phyloP scores from a whole-genome alignment of 805 yeast species.

The Brettanomyces anomalus region DNA sequence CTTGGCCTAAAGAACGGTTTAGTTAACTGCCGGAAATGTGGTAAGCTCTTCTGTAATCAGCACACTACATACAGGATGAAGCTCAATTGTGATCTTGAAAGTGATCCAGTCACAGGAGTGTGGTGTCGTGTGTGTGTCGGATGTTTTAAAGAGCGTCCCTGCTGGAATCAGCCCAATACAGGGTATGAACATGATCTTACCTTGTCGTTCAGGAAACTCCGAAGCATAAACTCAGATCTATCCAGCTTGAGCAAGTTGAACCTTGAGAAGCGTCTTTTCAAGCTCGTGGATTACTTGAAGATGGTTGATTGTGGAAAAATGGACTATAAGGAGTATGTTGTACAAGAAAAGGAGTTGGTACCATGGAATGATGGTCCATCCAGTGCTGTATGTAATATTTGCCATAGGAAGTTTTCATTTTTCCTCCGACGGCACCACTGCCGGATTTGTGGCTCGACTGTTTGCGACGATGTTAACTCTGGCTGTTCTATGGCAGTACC shows the following conservation, averaged over 20 bases:
- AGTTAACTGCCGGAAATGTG: conserved; percentile 72
- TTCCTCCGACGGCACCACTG: conserved; percentile 78
- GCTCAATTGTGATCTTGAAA: conserved; percentile 38
- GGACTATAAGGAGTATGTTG: conserved; percentile 13
- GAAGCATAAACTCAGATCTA: conserved; percentile 32
- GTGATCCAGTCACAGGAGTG: conserved; percentile 41
- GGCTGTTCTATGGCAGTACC: conserved; percentile 75
- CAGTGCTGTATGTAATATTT: conserved; percentile 47
- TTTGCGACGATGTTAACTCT: conserved; percentile 57
- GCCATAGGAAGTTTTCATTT: conserved; percentile 47
- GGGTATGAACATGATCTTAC: conserved; percentile 8
- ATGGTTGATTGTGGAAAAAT: conserved; percentile 7
- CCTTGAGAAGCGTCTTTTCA: conserved; percentile 35
- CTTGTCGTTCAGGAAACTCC: conserved; percentile 27
- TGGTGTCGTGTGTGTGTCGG: conserved; percentile 63
- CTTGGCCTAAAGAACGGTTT: conserved; percentile 46
- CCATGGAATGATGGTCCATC: conserved; percentile 56
- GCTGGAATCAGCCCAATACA: conserved; percentile 38
- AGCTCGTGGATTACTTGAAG: conserved; percentile 48
- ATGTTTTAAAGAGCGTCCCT: conserved; percentile 52
- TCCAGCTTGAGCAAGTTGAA: conserved; percentile 26
- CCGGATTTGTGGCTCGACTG: conserved; percentile 74
- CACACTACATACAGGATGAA: conserved; percentile 52
- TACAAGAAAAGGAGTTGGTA: conserved; percentile 39
- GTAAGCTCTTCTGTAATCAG: conserved; percentile 53